Evolutionary conservation across 495 filamentous ascomycete species (phyloP).

Genomic region (Durotheca rogersii): DNA sequence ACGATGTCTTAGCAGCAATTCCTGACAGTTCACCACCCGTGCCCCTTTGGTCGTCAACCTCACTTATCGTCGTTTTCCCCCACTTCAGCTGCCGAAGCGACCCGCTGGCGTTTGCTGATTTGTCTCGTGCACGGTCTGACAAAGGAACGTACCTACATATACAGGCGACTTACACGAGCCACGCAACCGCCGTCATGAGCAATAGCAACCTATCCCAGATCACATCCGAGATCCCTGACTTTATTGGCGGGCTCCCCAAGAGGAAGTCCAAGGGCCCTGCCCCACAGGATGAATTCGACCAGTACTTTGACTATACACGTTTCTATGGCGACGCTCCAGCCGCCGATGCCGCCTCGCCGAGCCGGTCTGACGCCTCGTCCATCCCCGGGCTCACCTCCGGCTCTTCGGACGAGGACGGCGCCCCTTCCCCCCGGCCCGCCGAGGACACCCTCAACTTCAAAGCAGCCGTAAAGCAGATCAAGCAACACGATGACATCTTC

Average conservation of each 20-base stretch:
- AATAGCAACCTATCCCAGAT: constrained; percentile 38
- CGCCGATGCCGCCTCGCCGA: constrained; percentile 37
- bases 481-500: constrained; percentile 39
- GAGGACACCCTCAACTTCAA: constrained; percentile 36
- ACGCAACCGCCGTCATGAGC: constrained; percentile 38
- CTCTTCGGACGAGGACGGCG: constrained; percentile 37
- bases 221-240: constrained; percentile 36
- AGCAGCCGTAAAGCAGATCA: constrained; percentile 34
- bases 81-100: constrained; percentile 41
- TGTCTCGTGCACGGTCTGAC: constrained; percentile 42
- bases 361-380: constrained; percentile 37
- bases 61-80: constrained; percentile 41
- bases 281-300: constrained; percentile 35
- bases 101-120: constrained; percentile 40
- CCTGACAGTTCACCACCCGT: constrained; percentile 40
- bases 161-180: constrained; percentile 40
- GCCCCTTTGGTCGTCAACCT: constrained; percentile 36
- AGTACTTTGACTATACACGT: constrained; percentile 38
- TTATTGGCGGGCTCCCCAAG: constrained; percentile 35
- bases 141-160: constrained; percentile 40
- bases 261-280: constrained; percentile 28
- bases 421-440: constrained; percentile 33
- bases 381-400: constrained; percentile 38
- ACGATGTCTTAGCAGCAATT: constrained; percentile 40
- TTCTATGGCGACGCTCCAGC: constrained; percentile 33